These are phyloP conservation scores for Neofusicoccum laricinum DNA, from an alignment of 2,329 filamentous ascomycete species.

Conservation along the genomic window DNA sequence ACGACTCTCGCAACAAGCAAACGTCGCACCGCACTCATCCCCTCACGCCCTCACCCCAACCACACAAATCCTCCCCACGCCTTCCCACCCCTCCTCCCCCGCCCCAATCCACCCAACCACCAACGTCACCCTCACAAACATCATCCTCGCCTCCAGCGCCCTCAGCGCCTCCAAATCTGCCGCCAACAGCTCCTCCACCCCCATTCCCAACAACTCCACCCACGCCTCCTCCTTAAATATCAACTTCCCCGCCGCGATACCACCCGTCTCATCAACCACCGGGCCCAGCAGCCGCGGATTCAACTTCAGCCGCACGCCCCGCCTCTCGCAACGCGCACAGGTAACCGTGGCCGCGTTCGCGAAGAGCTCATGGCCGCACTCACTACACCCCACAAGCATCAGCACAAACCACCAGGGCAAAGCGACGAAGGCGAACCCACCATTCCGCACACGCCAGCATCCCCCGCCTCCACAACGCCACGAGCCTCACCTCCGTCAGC, in stretches of 20 bases:
- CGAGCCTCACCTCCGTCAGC: slow-evolving; percentile 42
- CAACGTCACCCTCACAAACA: slow-evolving; percentile 53
- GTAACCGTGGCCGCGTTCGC: slow-evolving; percentile 40
- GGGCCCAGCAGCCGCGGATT: slow-evolving; percentile 45
- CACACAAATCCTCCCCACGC: not conserved
- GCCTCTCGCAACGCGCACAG: not conserved
- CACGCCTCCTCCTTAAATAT: slow-evolving; percentile 55
- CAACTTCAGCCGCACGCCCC: slow-evolving; percentile 29
- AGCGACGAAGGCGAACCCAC: slow-evolving; percentile 12
- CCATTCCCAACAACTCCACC: slow-evolving; percentile 48
- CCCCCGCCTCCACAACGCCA: slow-evolving; percentile 38
- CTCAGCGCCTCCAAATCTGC: slow-evolving; percentile 41
- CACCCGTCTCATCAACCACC: slow-evolving; percentile 56
- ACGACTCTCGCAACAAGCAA: no score
- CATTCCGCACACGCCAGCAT: slow-evolving; percentile 48
- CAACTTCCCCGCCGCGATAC: slow-evolving; percentile 50
- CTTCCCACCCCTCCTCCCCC: not conserved
- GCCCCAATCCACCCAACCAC: slow-evolving; percentile 46
- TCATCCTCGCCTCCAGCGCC: slow-evolving; percentile 50
- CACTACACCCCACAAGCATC: slow-evolving; percentile 25
- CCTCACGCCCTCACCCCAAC: not conserved
- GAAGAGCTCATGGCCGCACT: slow-evolving; percentile 54
- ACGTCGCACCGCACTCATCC: not conserved
- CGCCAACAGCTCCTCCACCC: slow-evolving; percentile 42
- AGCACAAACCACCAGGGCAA: not conserved